Evolutionary conservation across 768 basidiomycete species (phyloP).

Genomic region (Leccinum subgranulosum): DNA sequence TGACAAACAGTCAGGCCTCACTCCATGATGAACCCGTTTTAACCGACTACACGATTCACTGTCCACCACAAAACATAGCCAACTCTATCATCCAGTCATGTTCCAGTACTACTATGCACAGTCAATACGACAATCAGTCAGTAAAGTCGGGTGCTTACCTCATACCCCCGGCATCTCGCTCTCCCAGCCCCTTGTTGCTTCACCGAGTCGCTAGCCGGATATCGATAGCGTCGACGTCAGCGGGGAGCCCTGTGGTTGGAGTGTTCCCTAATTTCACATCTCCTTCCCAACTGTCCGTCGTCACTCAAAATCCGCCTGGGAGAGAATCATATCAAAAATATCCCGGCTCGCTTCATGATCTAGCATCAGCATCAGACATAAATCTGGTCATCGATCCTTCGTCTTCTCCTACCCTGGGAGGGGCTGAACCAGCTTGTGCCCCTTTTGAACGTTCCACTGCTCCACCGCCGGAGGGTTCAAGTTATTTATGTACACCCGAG

Average conservation of each 20-base stretch:
- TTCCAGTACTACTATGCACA: neutral
- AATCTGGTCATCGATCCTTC: neutral
- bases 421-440: neutral
- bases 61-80: neutral
- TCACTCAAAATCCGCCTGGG: constrained; percentile 10
- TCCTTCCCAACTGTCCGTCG: neutral
- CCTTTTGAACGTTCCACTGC: neutral
- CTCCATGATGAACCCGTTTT: constrained; percentile 14
- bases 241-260: neutral
- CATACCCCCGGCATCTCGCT: neutral
- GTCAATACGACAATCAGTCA: neutral
- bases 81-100: neutral
- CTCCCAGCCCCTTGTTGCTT: neutral
- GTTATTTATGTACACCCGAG: neutral
- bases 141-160: neutral
- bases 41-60: neutral
- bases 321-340: constrained; percentile 19
- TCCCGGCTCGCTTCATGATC: constrained; percentile 10
- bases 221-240: neutral
- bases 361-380: constrained; percentile 1
- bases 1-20: constrained; percentile 7
- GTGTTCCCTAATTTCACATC: neutral
- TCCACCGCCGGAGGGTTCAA: neutral
- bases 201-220: neutral
- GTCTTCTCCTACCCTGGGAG: neutral